These are phyloP conservation scores for Penicillium concentricum DNA, from an alignment of 2,329 filamentous ascomycete genomes.

Conservation along the genomic window DNA sequence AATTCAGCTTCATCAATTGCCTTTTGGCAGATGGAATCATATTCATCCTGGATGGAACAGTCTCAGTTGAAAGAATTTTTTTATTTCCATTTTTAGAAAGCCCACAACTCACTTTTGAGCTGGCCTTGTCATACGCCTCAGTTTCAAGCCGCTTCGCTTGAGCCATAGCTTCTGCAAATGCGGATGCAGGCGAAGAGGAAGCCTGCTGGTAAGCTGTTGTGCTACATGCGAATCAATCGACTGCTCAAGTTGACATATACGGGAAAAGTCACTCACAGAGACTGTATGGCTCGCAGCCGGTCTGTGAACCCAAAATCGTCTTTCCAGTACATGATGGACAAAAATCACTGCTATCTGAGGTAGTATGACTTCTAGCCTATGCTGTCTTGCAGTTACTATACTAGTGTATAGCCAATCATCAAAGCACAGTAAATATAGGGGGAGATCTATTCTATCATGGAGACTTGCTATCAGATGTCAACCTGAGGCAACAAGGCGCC, in stretches of 20 bases:
- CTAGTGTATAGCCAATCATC: neutral
- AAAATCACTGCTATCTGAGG: neutral
- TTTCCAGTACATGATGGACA: slow-evolving; percentile 47
- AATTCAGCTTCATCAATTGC: slow-evolving; percentile 36
- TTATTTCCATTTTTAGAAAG: neutral
- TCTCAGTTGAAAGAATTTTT: slow-evolving; percentile 1
- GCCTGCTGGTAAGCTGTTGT: slow-evolving; percentile 50
- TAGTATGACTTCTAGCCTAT: neutral
- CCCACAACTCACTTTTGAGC: slow-evolving; percentile 35
- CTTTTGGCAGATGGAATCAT: slow-evolving; percentile 45
- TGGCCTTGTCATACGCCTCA: slow-evolving; percentile 39
- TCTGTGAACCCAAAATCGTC: slow-evolving; percentile 56
- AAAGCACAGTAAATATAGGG: neutral
- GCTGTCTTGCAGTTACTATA: neutral
- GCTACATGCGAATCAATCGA: slow-evolving; percentile 35
- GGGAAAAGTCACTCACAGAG: slow-evolving; percentile 51
- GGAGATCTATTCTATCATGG: neutral
- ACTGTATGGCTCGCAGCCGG: slow-evolving; percentile 63
- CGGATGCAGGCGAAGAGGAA: slow-evolving; percentile 40
- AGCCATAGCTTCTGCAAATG: slow-evolving; percentile 50
- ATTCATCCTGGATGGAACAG: slow-evolving; percentile 54
- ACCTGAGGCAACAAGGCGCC: slow-evolving; percentile 1
- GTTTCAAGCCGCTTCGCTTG: slow-evolving; percentile 65
- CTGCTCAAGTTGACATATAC: neutral
- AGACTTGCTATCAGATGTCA: neutral